Conservation (phyloP, 495 filamentous ascomycete genomes). For the Trichocladium antarcticum region DNA sequence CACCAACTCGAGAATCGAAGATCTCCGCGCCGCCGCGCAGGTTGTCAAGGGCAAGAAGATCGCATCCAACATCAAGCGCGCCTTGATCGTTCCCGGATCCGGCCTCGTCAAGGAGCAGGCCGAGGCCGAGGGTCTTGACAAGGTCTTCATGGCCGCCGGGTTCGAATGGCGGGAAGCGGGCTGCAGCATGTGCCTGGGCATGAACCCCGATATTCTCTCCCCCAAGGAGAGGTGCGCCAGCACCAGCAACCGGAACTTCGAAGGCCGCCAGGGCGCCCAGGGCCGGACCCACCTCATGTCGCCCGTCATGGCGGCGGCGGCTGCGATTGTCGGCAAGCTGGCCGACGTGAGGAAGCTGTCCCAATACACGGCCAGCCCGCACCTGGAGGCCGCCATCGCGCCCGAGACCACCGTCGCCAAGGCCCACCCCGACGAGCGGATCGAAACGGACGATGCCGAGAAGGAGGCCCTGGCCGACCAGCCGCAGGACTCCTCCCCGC, state of each 20-base stretch:
- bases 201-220: constrained; percentile 97
- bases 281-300: constrained; percentile 95
- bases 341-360: constrained; percentile 79
- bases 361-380: constrained; percentile 45
- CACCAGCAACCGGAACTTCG: constrained; percentile 96
- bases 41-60: constrained; percentile 80
- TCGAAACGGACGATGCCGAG: constrained; percentile 59
- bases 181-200: constrained; percentile 97
- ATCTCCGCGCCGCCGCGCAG: constrained; percentile 76
- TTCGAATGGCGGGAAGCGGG: constrained; percentile 98
- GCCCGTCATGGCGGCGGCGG: constrained; percentile 89
- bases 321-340: constrained; percentile 79
- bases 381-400: constrained; percentile 22
- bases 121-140: constrained; percentile 83
- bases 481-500: constrained; percentile 56
- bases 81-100: constrained; percentile 93
- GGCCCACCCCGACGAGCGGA: constrained; percentile 56
- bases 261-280: constrained; percentile 87
- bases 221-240: constrained; percentile 88
- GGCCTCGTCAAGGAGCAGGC: constrained; percentile 90
- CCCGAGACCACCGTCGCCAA: constrained; percentile 28
- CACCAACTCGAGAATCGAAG: constrained; percentile 94
- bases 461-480: constrained; percentile 68
- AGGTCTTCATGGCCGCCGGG: constrained; percentile 81
- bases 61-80: constrained; percentile 77